phyloP scores from a whole-genome alignment of 306 rosid species.

The Cercis canadensis region DNA sequence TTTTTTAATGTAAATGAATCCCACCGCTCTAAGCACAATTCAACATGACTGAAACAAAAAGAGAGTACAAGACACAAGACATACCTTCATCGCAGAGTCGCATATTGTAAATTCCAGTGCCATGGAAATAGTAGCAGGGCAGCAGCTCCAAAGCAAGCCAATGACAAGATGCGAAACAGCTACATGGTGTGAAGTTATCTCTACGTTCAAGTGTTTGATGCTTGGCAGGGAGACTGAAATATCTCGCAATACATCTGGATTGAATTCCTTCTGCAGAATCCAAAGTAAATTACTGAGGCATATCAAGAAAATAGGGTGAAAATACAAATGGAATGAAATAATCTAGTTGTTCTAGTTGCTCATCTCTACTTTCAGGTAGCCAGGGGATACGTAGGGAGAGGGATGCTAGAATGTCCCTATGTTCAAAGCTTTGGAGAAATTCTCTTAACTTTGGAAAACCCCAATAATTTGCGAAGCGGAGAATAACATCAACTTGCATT shows the following conservation, averaged over 20 bases:
- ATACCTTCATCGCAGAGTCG: too few species aligned
- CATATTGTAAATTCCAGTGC: too few species aligned
- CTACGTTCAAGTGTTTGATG: not conserved
- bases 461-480: not conserved
- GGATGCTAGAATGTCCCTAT: not conserved
- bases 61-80: too few species aligned
- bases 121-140: not conserved
- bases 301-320: not conserved
- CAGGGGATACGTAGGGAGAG: not conserved
- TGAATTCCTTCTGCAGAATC: not conserved
- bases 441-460: not conserved
- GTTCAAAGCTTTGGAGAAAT: not conserved
- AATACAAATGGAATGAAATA: not conserved
- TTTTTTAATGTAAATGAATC: too few species aligned
- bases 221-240: not conserved
- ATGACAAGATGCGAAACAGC: not conserved
- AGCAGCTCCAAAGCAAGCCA: not conserved
- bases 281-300: not conserved
- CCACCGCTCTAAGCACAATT: too few species aligned
- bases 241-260: not conserved
- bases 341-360: too few species aligned
- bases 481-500: not conserved
- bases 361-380: not conserved
- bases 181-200: too few species aligned
- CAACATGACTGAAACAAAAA: too few species aligned